Evolutionary conservation across 1,284 basidiomycete species (phyloP).

Genomic region (Papiliotrema terrestris): DNA sequence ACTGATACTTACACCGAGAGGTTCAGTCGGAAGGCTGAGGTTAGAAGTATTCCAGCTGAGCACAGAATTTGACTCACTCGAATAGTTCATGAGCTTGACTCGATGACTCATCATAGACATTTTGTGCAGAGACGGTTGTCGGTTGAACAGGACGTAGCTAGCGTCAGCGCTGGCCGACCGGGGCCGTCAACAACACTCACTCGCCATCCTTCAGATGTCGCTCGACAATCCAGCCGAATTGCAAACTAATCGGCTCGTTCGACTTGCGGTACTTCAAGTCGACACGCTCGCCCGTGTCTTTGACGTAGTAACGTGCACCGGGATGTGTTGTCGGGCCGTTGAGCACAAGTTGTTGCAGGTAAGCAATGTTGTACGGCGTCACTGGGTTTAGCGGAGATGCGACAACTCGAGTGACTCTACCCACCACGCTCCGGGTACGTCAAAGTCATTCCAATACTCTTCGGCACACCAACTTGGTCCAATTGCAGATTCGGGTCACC

Average conservation of each 20-base stretch:
- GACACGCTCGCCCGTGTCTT: constrained; percentile 96
- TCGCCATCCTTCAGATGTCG: constrained; percentile 96
- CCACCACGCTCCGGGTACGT: constrained; percentile 94
- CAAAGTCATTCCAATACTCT: constrained; percentile 93
- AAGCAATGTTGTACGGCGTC: constrained; percentile 94
- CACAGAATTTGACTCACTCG: constrained; percentile 62
- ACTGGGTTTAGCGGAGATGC: constrained; percentile 56
- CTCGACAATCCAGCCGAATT: constrained; percentile 99
- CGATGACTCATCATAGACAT: constrained; percentile 99
- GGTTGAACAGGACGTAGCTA: constrained; percentile 94
- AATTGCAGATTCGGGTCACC: constrained; percentile 96
- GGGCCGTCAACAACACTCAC: constrained; percentile 55
- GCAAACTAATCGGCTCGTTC: constrained; percentile 87
- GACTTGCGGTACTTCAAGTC: constrained; percentile 96
- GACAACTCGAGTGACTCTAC: constrained; percentile 18
- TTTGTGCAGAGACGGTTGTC: constrained; percentile 96
- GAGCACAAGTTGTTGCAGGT: constrained; percentile 92
- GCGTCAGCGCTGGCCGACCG: background rate
- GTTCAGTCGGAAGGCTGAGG: constrained; percentile 86
- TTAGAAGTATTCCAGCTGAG: too few relatives aligned
- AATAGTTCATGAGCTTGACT: constrained; percentile 96
- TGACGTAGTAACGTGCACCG: constrained; percentile 93
- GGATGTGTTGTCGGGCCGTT: constrained; percentile 95
- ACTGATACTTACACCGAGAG: constrained; percentile 78
- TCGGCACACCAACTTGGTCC: constrained; percentile 98